phyloP scores from a whole-genome alignment of 495 filamentous ascomycete species.

The Trichoderma erinaceum region DNA sequence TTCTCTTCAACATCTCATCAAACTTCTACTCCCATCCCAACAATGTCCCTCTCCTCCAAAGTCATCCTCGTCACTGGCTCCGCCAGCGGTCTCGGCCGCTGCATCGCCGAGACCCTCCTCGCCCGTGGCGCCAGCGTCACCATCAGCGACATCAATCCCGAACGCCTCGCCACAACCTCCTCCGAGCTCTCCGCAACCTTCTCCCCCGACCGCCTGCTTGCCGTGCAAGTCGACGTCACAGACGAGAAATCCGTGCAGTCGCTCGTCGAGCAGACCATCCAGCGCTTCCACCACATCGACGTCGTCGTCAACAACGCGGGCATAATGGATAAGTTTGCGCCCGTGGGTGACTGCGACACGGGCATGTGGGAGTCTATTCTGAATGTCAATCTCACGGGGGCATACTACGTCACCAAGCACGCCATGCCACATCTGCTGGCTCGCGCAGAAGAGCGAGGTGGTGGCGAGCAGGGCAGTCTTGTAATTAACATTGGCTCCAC shows the following conservation, averaged over 20 bases:
- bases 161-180: constrained; percentile 30
- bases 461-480: constrained; percentile 23
- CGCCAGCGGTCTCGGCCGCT: constrained; percentile 38
- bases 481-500: constrained; percentile 48
- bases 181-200: constrained; percentile 26
- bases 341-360: constrained; percentile 44
- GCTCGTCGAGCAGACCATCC: constrained; percentile 30
- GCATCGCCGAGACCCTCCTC: constrained; percentile 34
- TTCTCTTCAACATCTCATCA: too few species aligned
- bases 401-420: constrained; percentile 47
- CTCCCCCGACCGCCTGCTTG: constrained; percentile 24
- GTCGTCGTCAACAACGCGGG: constrained; percentile 48
- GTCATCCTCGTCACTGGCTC: constrained; percentile 41
- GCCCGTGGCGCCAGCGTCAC: constrained; percentile 37
- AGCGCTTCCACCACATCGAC: constrained; percentile 40
- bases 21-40: constrained; percentile 10
- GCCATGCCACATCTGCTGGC: constrained; percentile 41
- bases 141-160: constrained; percentile 40
- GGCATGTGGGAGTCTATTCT: constrained; percentile 53
- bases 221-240: constrained; percentile 31
- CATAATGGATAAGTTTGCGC: constrained; percentile 49
- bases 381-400: constrained; percentile 54
- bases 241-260: constrained; percentile 30
- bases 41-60: constrained; percentile 25
- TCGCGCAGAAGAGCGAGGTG: constrained; percentile 22